Conservation (phyloP, 139 green algal genomes). For the Nannochloris sp. region DNA sequence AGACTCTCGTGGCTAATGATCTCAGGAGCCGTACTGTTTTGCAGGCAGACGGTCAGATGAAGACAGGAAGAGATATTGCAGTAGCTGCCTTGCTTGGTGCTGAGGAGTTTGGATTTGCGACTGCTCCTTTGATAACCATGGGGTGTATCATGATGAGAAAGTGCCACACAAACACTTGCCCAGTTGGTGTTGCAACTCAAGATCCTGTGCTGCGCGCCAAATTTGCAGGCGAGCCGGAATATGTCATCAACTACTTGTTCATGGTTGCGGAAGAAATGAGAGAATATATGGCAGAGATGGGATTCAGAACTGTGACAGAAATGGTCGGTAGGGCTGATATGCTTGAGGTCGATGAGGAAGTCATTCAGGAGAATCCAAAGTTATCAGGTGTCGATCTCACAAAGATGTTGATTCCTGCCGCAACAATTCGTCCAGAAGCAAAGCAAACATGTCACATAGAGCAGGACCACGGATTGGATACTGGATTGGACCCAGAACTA, state of each 20-base stretch:
- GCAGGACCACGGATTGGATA: constrained; percentile 82
- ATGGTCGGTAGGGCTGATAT: constrained; percentile 88
- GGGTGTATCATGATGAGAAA: constrained; percentile 83
- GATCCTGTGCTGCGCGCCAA: constrained; percentile 92
- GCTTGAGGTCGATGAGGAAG: constrained; percentile 53
- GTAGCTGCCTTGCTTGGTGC: constrained; percentile 82
- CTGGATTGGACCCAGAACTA: constrained; percentile 70
- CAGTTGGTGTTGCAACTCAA: constrained; percentile 87
- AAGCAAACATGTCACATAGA: constrained; percentile 54
- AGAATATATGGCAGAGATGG: constrained; percentile 80
- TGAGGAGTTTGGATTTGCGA: constrained; percentile 95
- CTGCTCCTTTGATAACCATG: constrained; percentile 89
- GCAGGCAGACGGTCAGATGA: constrained; percentile 90
- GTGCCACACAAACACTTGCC: constrained; percentile 97
- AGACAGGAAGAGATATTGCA: constrained; percentile 82
- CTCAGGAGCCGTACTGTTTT: constrained; percentile 74
- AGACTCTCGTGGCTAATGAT: constrained; percentile 93
- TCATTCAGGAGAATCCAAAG: constrained; percentile 60
- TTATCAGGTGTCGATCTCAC: constrained; percentile 68
- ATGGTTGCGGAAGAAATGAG: constrained; percentile 91
- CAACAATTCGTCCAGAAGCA: constrained; percentile 67
- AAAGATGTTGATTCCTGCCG: constrained; percentile 71
- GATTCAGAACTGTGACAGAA: constrained; percentile 72
- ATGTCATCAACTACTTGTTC: constrained; percentile 96
- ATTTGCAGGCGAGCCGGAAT: constrained; percentile 84